Evolutionary conservation across 495 filamentous ascomycete genomes (phyloP), one percentile per base, ranked within the genome.

Genomic region (Penicillium fimorum): DNA sequence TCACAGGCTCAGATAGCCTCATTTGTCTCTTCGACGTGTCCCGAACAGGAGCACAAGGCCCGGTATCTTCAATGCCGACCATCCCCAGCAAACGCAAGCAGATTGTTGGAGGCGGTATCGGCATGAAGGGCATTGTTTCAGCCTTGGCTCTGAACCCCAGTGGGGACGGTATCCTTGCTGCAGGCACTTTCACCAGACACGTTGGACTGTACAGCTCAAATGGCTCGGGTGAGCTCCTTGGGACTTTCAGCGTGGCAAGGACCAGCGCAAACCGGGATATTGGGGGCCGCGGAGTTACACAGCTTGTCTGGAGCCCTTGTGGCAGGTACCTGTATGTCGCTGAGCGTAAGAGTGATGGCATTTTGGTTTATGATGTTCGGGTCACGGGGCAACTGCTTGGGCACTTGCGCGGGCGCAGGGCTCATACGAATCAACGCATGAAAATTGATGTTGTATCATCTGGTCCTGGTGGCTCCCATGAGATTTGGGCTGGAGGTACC

Each of bases 311-410:
- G 92, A 93, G 88, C 60, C 81, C 84, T 0, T 93, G 91, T 74
- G 93, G 90, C n/a, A 76, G 84, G 56, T 97, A 96, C 71, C 71
- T 98, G 32, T 86, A 90, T 62, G 83, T 96, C 15, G 88, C 85
- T n/a, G 95, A 97, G 76, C 81, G 95, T 33, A 84, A 83, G 61
- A 87, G 90, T 48, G 77, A 82, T 38, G 87, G 85, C 6, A 67
- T 96, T 10, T 67, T 89, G 48, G 79, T 96, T 2, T 97, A 92
- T 73, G 94, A 98, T 73, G 76, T 97, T 27, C 80, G 95, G 13
- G 87, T 87, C 5, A 82, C 83, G 8, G 82, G 87, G 1, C 79
- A 83, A 61, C 69, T 87, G 61, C 73, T 98, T 7, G 86, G 84
- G 15, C 85, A 81, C 72, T 74, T 97, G 49, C 74, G 72, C 13